Percentiles rank a stretch among this genome's conserved stretches.
Evolutionary conservation across 352 stramenopile species (phyloP).

Genomic region (Blastocystis hominis): DNA sequence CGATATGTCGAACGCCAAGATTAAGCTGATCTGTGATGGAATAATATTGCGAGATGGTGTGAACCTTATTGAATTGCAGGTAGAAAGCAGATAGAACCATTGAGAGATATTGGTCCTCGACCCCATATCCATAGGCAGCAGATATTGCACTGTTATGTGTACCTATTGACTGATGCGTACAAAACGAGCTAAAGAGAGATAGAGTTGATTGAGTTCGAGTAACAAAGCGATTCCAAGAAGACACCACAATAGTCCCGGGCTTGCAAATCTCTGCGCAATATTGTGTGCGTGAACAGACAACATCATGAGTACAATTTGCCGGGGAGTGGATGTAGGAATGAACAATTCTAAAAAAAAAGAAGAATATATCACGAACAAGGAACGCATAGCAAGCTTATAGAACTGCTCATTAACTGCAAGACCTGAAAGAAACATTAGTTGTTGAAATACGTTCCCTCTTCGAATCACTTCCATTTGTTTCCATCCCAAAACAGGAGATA

Average conservation of each 20-base stretch:
- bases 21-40: conserved; percentile 71
- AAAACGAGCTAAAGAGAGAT: conserved; percentile 63
- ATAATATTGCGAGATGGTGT: conserved; percentile 63
- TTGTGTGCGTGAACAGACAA: neutral
- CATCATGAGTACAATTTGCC: conserved; percentile 13
- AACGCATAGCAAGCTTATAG: neutral
- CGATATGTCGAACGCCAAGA: conserved; percentile 70
- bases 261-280: conserved; percentile 11
- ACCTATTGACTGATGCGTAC: conserved; percentile 67
- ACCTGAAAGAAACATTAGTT: conserved; percentile 28
- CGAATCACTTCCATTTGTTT: neutral
- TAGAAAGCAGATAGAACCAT: conserved; percentile 37
- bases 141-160: conserved; percentile 73
- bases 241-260: neutral
- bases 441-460: conserved; percentile 44
- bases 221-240: neutral
- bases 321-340: neutral
- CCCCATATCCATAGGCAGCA: conserved; percentile 26
- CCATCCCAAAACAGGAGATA: neutral
- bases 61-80: conserved; percentile 46
- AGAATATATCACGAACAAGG: neutral
- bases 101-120: conserved; percentile 9
- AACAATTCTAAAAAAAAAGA: conserved; percentile 5
- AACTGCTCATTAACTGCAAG: conserved; percentile 18
- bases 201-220: conserved; percentile 30